These are phyloP conservation scores for Erysimum cheiranthoides DNA, from an alignment of 345 rosid species.

Conservation along the genomic window DNA sequence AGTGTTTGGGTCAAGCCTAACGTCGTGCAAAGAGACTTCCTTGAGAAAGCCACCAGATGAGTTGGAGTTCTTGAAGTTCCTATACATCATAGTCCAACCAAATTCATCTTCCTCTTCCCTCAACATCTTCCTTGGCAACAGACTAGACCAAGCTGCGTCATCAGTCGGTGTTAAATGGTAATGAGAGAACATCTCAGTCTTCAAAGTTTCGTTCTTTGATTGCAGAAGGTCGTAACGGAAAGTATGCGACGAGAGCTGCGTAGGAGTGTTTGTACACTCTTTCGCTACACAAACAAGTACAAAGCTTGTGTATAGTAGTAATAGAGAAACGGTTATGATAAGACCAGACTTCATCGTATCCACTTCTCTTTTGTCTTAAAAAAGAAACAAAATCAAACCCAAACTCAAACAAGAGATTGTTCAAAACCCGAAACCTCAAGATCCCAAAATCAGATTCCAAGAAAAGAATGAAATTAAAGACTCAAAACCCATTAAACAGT, in stretches of 20 bases:
- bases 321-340: slow-evolving; percentile 20
- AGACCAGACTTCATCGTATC: slow-evolving; percentile 35
- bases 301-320: slow-evolving; percentile 26
- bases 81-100: slow-evolving; percentile 75
- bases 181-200: slow-evolving; percentile 69
- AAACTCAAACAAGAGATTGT: background rate
- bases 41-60: slow-evolving; percentile 55
- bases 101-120: slow-evolving; percentile 71
- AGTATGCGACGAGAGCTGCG: slow-evolving; percentile 77
- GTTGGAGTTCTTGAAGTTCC: slow-evolving; percentile 63
- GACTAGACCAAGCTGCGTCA: slow-evolving; percentile 76
- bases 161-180: slow-evolving; percentile 87
- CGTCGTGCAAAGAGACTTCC: slow-evolving; percentile 81
- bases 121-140: slow-evolving; percentile 76
- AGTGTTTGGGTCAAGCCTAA: slow-evolving; percentile 67
- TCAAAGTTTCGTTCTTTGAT: slow-evolving; percentile 72
- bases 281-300: slow-evolving; percentile 49
- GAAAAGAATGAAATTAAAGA: slow-evolving; percentile 27
- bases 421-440: slow-evolving; percentile 23
- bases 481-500: slow-evolving; percentile 8
- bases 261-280: slow-evolving; percentile 85
- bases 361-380: slow-evolving; percentile 27
- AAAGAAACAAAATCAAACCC: background rate
- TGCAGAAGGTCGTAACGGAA: slow-evolving; percentile 64
- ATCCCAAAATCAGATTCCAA: slow-evolving; percentile 11